phyloP scores from a whole-genome alignment of 371 early-diverging fungal genomes.

The Mortierella sp. region DNA sequence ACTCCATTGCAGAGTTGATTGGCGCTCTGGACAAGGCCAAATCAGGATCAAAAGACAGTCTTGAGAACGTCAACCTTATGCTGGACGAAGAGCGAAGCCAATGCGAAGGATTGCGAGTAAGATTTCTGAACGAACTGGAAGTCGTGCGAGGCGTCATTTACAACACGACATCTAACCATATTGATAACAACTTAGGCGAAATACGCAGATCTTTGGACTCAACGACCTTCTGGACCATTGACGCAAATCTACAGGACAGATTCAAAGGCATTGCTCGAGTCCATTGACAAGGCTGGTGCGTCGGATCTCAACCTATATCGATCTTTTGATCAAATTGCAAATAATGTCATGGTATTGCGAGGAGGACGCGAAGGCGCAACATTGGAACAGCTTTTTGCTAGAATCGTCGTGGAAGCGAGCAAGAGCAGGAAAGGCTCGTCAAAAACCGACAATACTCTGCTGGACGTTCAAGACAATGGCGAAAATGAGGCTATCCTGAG shows the following conservation, averaged over 20 bases:
- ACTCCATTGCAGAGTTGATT: conserved; percentile 65
- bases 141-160: too few relatives aligned
- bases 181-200: conserved; percentile 58
- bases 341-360: conserved; percentile 66
- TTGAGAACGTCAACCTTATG: conserved; percentile 71
- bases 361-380: conserved; percentile 67
- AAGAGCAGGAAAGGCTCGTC: conserved; percentile 37
- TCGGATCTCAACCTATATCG: conserved; percentile 77
- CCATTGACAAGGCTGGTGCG: conserved; percentile 79
- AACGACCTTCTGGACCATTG: conserved; percentile 80
- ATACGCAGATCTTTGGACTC: conserved; percentile 86
- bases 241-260: conserved; percentile 82
- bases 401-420: conserved; percentile 58
- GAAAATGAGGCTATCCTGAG: conserved; percentile 55
- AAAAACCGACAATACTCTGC: conserved; percentile 55
- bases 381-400: conserved; percentile 72
- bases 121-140: too few relatives aligned
- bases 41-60: conserved; percentile 62
- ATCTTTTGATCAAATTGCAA: conserved; percentile 63
- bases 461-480: conserved; percentile 72
- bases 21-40: conserved; percentile 70
- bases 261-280: conserved; percentile 77
- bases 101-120: conserved; percentile 81
- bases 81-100: conserved; percentile 90
- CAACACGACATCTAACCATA: background rate